phyloP scores from a whole-genome alignment of 2,329 filamentous ascomycete genomes.

The Geosmithia morbida region DNA sequence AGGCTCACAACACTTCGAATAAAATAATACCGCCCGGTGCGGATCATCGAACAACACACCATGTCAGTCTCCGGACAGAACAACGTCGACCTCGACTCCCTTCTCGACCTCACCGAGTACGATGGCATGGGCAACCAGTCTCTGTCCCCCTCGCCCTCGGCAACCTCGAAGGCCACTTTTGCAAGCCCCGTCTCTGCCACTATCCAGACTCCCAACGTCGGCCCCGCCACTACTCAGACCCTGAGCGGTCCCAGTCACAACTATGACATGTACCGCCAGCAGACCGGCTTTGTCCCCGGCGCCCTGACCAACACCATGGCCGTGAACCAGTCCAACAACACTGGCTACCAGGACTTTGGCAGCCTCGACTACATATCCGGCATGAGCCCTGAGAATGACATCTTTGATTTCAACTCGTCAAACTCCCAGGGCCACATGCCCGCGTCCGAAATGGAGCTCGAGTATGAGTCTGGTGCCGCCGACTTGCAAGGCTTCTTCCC shows the following conservation, averaged over 20 bases:
- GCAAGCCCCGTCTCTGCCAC: constrained; percentile 35
- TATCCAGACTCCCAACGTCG: constrained; percentile 36
- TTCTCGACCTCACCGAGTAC: constrained; percentile 49
- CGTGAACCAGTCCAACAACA: constrained; percentile 50
- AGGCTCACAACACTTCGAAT: neutral
- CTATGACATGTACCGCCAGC: constrained; percentile 90
- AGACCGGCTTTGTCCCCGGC: constrained; percentile 81
- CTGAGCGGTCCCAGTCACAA: constrained; percentile 80
- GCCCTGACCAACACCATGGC: constrained; percentile 69
- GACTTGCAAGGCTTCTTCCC: constrained; percentile 47
- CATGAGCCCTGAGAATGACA: constrained; percentile 45
- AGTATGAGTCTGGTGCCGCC: constrained; percentile 28
- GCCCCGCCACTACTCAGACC: constrained; percentile 38
- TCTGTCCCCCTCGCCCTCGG: constrained; percentile 41
- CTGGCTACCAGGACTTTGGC: constrained; percentile 35
- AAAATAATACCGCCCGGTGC: neutral
- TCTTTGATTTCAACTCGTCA: constrained; percentile 60
- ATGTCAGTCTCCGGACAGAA: constrained; percentile 27
- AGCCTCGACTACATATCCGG: constrained; percentile 37
- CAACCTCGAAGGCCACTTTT: constrained; percentile 38
- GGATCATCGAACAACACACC: neutral
- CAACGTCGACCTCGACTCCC: constrained; percentile 38
- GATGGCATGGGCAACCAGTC: constrained; percentile 41
- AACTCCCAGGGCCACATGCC: constrained; percentile 46
- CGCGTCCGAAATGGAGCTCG: constrained; percentile 53